phyloP scores from a whole-genome alignment of 495 filamentous ascomycete genomes.

The Penicillium crystallinum region DNA sequence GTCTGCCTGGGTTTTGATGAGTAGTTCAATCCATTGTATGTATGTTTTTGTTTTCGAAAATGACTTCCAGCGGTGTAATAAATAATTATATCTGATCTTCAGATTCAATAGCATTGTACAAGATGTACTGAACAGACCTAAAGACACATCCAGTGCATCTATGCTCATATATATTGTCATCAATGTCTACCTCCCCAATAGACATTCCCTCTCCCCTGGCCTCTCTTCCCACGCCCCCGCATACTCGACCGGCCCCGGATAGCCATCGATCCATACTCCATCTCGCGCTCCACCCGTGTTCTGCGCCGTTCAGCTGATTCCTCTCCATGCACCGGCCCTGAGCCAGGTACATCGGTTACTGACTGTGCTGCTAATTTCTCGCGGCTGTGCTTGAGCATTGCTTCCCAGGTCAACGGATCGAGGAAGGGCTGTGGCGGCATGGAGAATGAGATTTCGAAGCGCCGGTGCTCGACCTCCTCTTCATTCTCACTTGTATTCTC shows the following conservation, averaged over 20 bases:
- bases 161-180: neutral
- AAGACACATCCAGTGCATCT: neutral
- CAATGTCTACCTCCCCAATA: slow-evolving; percentile 12
- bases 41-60: too few species aligned
- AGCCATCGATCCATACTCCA: slow-evolving; percentile 32
- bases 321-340: neutral
- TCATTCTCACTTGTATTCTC: neutral
- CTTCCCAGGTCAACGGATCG: slow-evolving; percentile 20
- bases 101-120: too few species aligned
- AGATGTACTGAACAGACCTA: neutral
- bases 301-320: slow-evolving; percentile 16
- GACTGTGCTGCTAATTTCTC: slow-evolving; percentile 1
- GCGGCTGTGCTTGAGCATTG: slow-evolving; percentile 15
- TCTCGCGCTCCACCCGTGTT: slow-evolving; percentile 18
- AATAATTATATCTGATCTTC: too few species aligned
- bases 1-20: neutral
- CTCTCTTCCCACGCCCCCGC: slow-evolving; percentile 17
- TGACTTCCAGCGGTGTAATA: too few species aligned
- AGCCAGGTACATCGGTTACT: neutral
- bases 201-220: slow-evolving; percentile 8
- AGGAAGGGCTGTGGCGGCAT: slow-evolving; percentile 21
- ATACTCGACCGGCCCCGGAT: slow-evolving; percentile 26
- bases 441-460: slow-evolving; percentile 15
- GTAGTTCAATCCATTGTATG: too few species aligned
- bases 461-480: neutral